Conservation (phyloP, 768 basidiomycete genomes). For the Galerina marginata region DNA sequence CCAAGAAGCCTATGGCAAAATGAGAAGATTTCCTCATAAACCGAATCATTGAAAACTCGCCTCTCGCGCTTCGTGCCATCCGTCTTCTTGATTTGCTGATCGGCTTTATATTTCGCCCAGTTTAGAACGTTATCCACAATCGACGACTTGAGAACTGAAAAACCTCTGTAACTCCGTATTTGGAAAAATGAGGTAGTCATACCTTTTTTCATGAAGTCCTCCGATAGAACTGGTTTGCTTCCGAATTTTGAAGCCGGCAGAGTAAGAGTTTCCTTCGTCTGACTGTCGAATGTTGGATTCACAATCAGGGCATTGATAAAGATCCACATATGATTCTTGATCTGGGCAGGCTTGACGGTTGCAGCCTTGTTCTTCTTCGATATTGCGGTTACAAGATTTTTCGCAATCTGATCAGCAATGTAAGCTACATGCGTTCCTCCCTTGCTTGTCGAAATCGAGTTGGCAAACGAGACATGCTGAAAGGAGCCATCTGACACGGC, state of each 20-base stretch:
- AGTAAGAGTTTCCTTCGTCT: constrained; percentile 96
- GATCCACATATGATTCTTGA: constrained; percentile 98
- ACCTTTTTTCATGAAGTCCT: constrained; percentile 98
- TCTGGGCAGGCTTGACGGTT: constrained; percentile 89
- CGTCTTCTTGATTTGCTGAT: constrained; percentile 94
- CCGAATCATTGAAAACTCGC: constrained; percentile 43
- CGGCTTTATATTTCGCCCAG: constrained; percentile 97
- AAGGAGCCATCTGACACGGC: constrained; percentile 91
- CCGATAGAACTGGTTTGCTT: constrained; percentile 80
- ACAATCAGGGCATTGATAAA: constrained; percentile 96
- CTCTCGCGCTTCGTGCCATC: constrained; percentile 90
- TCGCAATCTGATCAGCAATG: constrained; percentile 89
- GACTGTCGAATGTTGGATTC: constrained; percentile 98
- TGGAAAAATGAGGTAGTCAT: constrained; percentile 19
- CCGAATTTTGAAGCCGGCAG: constrained; percentile 89
- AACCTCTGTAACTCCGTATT: neutral
- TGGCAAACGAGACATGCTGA: constrained; percentile 96
- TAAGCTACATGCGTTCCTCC: constrained; percentile 92
- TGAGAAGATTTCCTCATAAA: neutral
- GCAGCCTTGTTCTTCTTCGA: constrained; percentile 98
- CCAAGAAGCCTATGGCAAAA: constrained; percentile 72
- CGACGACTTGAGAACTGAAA: constrained; percentile 75
- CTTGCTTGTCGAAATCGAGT: constrained; percentile 95
- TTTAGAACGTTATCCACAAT: constrained; percentile 92
- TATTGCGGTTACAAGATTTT: constrained; percentile 80